Evolutionary conservation across 805 yeast species (phyloP), one percentile per base, ranked within the genome.

Genomic region (Cyberlindnera galapagoensis): DNA sequence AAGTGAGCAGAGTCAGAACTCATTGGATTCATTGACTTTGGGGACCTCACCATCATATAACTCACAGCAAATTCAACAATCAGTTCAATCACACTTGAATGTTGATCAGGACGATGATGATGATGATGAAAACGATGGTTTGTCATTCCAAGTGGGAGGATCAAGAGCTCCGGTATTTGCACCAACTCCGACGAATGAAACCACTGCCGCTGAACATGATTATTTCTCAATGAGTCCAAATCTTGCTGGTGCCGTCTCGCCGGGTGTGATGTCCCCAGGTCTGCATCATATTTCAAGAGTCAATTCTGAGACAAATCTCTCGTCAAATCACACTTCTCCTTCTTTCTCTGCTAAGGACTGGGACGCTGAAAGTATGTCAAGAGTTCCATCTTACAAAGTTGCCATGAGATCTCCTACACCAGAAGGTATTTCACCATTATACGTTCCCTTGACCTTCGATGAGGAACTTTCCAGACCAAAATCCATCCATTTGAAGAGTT

Each of bases 311-410:
- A 43, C 46, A 11, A 59, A 59, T 15, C 35, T 59, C 19, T 18
- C 32, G 4, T 18, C 28, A 5, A 24, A 18, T 9, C 38, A 28
- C 17, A 26, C 21, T 4, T 18, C 21, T 7, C 15, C 13, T 23
- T 36, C 35, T 7, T 24, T 31, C 9, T 26, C 45, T 9, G 20
- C 29, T 6, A 48, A 50, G 10, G 69, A 61, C 18, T 62, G 68
- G 65, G 69, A 70, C 36, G 39, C 65, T 3, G 53, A 54, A 6
- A 56, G 63, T 3, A 43, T 85, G 42, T 76, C 81, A 14, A 62
- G 74, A 30, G 95, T 90, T 6, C 97, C 97, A 0, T 76, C 95
- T 0, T 90, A 90, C 56, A 70, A 69, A 7, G 78, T 82, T 20
- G 97, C 97, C 0, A 57, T 87, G 54, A 72, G 71, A 46, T 56